Base-by-base conservation (phyloP, 1,284 basidiomycete genomes). In the Vanrija pseudolonga region DNA sequence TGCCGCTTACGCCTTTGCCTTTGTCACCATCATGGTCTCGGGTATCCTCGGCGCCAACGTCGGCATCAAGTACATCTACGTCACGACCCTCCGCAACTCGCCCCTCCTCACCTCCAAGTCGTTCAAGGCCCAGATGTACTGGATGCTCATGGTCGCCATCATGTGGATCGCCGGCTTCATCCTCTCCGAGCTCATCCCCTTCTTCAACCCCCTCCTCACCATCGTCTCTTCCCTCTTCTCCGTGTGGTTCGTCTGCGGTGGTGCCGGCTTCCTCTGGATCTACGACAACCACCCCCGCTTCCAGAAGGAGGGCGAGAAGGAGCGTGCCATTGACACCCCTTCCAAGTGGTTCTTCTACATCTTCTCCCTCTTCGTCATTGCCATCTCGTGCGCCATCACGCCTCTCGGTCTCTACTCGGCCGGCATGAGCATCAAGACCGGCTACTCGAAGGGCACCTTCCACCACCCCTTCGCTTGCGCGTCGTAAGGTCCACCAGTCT, bases 201-300 rank as follows among this genome's bases (percentile, higher is more conserved):
- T 73, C 62, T 74, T 74, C 67, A 74, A 72, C 60, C 60, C 70
- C 43, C 67, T 74, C 48, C 57, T 74, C 23, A 72, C 69, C 28
- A 70, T 74, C 53, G 64, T 73, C 46, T 69, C 65, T 18, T 60
- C 67, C 37, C 55, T 74, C 40, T 71, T 71, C 66, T 68, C 64
- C 23, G 66, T 67, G 6, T 71, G 71, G 71, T 72, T 68, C 61
- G 63, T 67, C 20, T 72, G 62, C 46, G 72, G 71, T 42, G 57
- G 62, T n/a, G 60, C 63, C 12, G 66, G 67, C 45, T 59, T 74
- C 48, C 63, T 71, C 42, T 72, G 68, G 67, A 64, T 71, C 57
- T 67, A 68, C 59, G 60, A 66, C 49, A 41, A 56, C 53, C 54
- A 57, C 53, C 67, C 67, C 20, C 56, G 43, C 38, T 62, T 66